Evolutionary conservation across 257 asterid species (phyloP).

Genomic region (Forsythia viridissima): DNA sequence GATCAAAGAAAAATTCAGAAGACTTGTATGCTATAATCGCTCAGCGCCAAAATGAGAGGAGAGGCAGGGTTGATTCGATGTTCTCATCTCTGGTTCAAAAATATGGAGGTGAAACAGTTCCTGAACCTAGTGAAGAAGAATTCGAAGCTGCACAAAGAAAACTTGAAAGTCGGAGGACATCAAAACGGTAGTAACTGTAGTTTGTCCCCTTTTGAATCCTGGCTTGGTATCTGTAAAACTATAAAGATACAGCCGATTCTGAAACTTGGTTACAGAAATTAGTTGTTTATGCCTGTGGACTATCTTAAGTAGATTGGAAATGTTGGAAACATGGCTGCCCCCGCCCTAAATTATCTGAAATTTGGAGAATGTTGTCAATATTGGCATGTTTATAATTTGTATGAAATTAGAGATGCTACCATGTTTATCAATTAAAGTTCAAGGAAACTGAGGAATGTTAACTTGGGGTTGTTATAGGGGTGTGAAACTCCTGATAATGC

Average conservation of each 20-base stretch:
- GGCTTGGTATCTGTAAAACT: background rate
- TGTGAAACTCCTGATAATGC: background rate
- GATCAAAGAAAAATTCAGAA: slow-evolving; percentile 39
- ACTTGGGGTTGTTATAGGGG: background rate
- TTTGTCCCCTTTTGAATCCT: background rate
- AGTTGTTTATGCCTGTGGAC: background rate
- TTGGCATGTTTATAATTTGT: background rate
- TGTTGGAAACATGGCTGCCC: background rate
- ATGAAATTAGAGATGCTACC: background rate
- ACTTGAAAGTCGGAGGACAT: slow-evolving; percentile 40
- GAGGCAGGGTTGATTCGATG: slow-evolving; percentile 41
- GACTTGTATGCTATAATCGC: slow-evolving; percentile 44
- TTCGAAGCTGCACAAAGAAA: slow-evolving; percentile 47
- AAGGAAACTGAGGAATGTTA: background rate
- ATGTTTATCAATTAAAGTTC: background rate
- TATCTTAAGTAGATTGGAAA: background rate
- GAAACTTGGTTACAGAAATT: background rate
- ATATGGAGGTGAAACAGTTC: slow-evolving; percentile 33
- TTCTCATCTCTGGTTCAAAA: slow-evolving; percentile 45
- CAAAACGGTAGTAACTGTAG: slow-evolving; percentile 33
- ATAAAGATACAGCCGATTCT: background rate
- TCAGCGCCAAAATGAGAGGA: slow-evolving; percentile 50
- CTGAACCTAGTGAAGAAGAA: slow-evolving; percentile 55
- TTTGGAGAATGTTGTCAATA: background rate
- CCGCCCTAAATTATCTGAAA: background rate